These are phyloP conservation scores for Aureobasidium sp. DNA, from an alignment of 2,329 filamentous ascomycete species.

Conservation along the genomic window DNA sequence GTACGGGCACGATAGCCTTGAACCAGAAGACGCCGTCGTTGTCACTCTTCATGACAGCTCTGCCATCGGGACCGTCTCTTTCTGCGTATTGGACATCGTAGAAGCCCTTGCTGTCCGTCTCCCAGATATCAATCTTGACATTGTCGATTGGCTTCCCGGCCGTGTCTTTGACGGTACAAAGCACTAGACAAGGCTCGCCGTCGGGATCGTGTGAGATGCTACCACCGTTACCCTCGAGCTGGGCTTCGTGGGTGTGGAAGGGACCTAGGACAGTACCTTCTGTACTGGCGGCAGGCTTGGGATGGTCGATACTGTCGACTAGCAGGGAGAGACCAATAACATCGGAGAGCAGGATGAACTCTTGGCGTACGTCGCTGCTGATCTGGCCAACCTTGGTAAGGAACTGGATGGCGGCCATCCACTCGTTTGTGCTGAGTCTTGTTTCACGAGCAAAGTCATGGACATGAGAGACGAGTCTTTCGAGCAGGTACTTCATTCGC, in stretches of 20 bases:
- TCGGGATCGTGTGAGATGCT: slow-evolving; percentile 59
- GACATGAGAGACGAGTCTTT: slow-evolving; percentile 64
- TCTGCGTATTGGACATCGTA: slow-evolving; percentile 73
- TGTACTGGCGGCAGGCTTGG: slow-evolving; percentile 60
- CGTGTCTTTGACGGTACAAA: slow-evolving; percentile 64
- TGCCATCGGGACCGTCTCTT: slow-evolving; percentile 56
- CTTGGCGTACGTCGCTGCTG: slow-evolving; percentile 56
- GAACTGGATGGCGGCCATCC: slow-evolving; percentile 66
- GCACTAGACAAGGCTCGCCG: slow-evolving; percentile 60
- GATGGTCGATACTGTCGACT: slow-evolving; percentile 75
- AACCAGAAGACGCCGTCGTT: slow-evolving; percentile 73
- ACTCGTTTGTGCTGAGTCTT: slow-evolving; percentile 64
- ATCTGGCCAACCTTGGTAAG: slow-evolving; percentile 65
- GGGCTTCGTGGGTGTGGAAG: slow-evolving; percentile 74
- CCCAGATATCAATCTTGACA: slow-evolving; percentile 75
- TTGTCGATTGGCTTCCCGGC: slow-evolving; percentile 51
- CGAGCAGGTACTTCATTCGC: slow-evolving; percentile 62
- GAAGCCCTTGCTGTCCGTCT: slow-evolving; percentile 69
- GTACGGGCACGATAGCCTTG: slow-evolving; percentile 72
- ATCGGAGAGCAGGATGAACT: slow-evolving; percentile 74
- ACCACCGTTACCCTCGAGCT: slow-evolving; percentile 46
- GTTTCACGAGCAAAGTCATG: slow-evolving; percentile 79
- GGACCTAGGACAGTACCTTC: slow-evolving; percentile 75
- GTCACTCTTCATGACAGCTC: slow-evolving; percentile 62
- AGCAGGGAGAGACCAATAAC: slow-evolving; percentile 70